Base-by-base conservation (phyloP, 2,329 filamentous ascomycete genomes). In the Xylariales sp. region DNA sequence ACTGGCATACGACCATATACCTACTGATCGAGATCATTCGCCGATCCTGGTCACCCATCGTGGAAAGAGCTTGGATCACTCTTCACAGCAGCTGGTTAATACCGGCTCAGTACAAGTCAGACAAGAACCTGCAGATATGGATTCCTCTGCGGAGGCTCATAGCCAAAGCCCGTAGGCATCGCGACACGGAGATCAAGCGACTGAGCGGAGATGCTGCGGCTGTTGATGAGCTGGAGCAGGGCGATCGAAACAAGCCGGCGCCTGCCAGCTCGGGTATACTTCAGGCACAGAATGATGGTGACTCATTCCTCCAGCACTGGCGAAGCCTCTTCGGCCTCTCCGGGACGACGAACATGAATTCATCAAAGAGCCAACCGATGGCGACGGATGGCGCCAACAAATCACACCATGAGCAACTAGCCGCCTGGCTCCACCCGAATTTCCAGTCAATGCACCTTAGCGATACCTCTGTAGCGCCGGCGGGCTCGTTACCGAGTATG, bases 1-100 rank as follows among this genome's bases (percentile, higher is more conserved):
- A 70, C 38, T 75, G 70, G 70, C 67, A 72, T 36, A 66, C 70
- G 17, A 62, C 74, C 43, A 66, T 70, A 4, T 74, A 72, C 47
- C 57, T 67, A 17, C 57, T 75, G 1, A 59, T 73, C 15, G 70
- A 72, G 41, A 61, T 62, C 2, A 60, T 44, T 2, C 51, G 47
- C 2, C 50, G 53, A 15, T 46, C 53, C 4, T 59, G 55, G 55
- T 49, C 48, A 10, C 41, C 55, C 4, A 29, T 46, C 6, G 40
- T 52, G 15, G 53, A 57, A 24, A 44, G 54, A 11, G 51, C 52
- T 24, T 59, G 54, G 54, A 38, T 46, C 5, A 50, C 48, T 7
- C 44, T 58, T 11, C 53, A 54, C 14, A 54, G 50, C 17, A 38
- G 34, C 6, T 56, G 53, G 53, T 41, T 58, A 16, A 52, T 56